phyloP scores from a whole-genome alignment of 352 stramenopile species.

The Phytophthora aleatoria region DNA sequence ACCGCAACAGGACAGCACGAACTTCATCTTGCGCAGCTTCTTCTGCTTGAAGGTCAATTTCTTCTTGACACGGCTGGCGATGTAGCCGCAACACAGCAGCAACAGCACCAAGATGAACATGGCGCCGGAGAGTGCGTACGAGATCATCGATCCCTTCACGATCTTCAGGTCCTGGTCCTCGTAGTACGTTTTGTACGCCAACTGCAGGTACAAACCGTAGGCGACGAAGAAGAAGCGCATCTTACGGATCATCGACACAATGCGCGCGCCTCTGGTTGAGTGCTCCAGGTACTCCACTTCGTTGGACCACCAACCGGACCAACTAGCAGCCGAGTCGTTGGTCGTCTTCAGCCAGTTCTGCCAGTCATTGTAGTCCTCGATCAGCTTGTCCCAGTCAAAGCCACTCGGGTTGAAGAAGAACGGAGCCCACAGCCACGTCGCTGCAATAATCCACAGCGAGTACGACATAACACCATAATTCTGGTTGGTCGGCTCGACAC shows the following conservation, averaged over 20 bases:
- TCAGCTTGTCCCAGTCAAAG: slow-evolving; percentile 98
- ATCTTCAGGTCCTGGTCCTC: slow-evolving; percentile 65
- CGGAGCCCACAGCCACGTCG: slow-evolving; percentile 84
- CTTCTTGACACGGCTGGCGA: slow-evolving; percentile 85
- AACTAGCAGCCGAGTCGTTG: slow-evolving; percentile 87
- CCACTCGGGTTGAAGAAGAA: slow-evolving; percentile 98
- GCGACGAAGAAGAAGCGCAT: slow-evolving; percentile 83
- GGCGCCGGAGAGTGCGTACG: slow-evolving; percentile 64
- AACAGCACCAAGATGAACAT: slow-evolving; percentile 78
- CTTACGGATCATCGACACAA: slow-evolving; percentile 80
- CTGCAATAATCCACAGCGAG: slow-evolving; percentile 95
- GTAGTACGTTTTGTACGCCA: slow-evolving; percentile 85
- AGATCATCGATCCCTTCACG: slow-evolving; percentile 58
- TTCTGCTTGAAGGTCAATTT: slow-evolving; percentile 91
- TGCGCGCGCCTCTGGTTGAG: slow-evolving; percentile 60
- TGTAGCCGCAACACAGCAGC: slow-evolving; percentile 85
- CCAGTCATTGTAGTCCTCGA: slow-evolving; percentile 94
- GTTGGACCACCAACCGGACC: slow-evolving; percentile 89
- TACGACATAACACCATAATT: slow-evolving; percentile 99
- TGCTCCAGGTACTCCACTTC: slow-evolving; percentile 85
- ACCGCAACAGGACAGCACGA: slow-evolving; percentile 72
- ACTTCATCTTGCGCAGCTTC: slow-evolving; percentile 91
- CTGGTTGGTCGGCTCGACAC: slow-evolving; percentile 93
- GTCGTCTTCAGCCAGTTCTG: slow-evolving; percentile 94
- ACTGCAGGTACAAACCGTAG: slow-evolving; percentile 77